Evolutionary conservation across 345 rosid genomes (phyloP).

Genomic region (Luvunga scandens): DNA sequence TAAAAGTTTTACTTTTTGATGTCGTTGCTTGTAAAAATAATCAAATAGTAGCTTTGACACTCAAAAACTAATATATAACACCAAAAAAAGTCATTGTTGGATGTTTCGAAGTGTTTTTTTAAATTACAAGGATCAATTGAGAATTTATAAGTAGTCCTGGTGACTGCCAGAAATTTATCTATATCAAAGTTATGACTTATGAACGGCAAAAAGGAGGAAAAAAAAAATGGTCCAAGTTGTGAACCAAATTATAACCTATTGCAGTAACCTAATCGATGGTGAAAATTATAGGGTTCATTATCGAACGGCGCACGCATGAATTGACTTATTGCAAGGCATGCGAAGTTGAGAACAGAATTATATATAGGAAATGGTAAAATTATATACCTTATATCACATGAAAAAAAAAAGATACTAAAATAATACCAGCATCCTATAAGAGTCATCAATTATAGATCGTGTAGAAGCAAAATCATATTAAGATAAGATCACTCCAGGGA

Average conservation of each 20-base stretch:
- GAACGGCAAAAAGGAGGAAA: neutral
- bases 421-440: neutral
- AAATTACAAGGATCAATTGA: too few species aligned
- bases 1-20: too few species aligned
- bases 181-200: neutral
- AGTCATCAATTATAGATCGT: neutral
- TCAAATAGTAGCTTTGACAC: too few species aligned
- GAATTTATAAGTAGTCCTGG: too few species aligned
- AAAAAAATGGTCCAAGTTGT: slow-evolving; percentile 4
- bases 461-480: neutral
- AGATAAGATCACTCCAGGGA: neutral
- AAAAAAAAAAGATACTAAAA: neutral
- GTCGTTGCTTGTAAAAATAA: too few species aligned
- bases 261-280: neutral
- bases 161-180: too few species aligned
- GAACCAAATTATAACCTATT: slow-evolving; percentile 7
- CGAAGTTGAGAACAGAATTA: neutral
- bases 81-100: too few species aligned
- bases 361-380: too few species aligned
- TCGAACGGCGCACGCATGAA: neutral
- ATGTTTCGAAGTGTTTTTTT: too few species aligned
- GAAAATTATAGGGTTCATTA: neutral
- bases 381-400: neutral
- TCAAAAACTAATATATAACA: too few species aligned
- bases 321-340: neutral